Evolutionary conservation across 805 yeast species (phyloP), one percentile per base, ranked within the genome.

Genomic region (Pachysolen tannophilus): DNA sequence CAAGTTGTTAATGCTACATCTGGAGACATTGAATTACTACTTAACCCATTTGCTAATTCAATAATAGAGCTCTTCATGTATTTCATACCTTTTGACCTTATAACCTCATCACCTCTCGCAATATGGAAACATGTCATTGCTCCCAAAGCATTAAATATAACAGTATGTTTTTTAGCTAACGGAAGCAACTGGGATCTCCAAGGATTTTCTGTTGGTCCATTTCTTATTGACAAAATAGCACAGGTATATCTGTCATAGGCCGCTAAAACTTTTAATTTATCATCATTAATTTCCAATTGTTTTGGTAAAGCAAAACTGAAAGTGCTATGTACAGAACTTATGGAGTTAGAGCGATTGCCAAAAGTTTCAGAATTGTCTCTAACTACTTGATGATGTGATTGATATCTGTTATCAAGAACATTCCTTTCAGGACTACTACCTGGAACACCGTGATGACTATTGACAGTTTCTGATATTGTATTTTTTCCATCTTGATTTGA

Each of bases 1-100:
- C 84, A 78, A 0, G 83, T 72, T 0, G 81, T 75, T 15, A 79
- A 56, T 1, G 84, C 84, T 9, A 78, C 75, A 42, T 77, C 83
- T 8, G 76, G 75, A 3, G 80, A 78, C 20, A 72, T 58, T 2
- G 61, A 42, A n/a, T 56, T 48, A 32, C 53, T 53, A 29, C 61
- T 56, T 24, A 79, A 56, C 0, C 82, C 82, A 40, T 66, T 65
- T 8, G 78, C 82, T 10, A 78, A 54, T 37, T 73, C 80, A 20
- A 67, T 56, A 43, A 79, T 72, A 13, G 82, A 72, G 35, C 62
- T 60, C 41, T 72, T 72, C 82, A 78, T 76, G 55, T 75, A 74
- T 23, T 54, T 53, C 42, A 68, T 62, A 2, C 81, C 84, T 40
- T 60, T 64, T 1, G 71, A 54, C 14, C 78, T 47, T 30, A 74